Conservation (phyloP, 2,329 filamentous ascomycete genomes). For the Ophiocordyceps camponoti-floridani region DNA sequence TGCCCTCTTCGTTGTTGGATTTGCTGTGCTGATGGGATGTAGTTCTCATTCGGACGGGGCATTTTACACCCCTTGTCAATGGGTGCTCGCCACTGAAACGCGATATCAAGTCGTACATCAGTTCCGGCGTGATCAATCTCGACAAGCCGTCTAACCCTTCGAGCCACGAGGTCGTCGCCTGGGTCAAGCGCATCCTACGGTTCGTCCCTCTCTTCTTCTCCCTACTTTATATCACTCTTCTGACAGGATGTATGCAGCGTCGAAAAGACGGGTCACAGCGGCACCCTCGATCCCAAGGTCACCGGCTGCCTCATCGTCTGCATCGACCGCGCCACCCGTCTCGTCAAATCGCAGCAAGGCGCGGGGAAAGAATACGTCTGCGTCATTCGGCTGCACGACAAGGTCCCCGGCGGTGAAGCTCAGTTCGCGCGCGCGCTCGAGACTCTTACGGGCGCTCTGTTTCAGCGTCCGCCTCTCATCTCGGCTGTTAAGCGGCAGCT, state of each 20-base stretch:
- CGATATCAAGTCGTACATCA: conserved; percentile 93
- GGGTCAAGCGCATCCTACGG: conserved; percentile 95
- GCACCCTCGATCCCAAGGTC: conserved; percentile 95
- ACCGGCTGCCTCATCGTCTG: conserved; percentile 90
- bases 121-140: conserved; percentile 94
- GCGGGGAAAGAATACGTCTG: conserved; percentile 98
- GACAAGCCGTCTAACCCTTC: conserved; percentile 78
- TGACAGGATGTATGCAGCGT: conserved; percentile 10
- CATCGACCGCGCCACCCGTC: conserved; percentile 88
- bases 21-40: background rate
- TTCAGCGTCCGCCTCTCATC: conserved; percentile 82
- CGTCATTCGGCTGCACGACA: conserved; percentile 89
- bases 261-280: conserved; percentile 96
- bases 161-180: conserved; percentile 96
- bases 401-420: conserved; percentile 78
- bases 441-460: conserved; percentile 88
- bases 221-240: background rate
- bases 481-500: conserved; percentile 98
- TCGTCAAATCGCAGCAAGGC: conserved; percentile 97
- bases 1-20: conserved; percentile 6
- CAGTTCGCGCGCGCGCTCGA: conserved; percentile 89
- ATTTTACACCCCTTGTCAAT: conserved; percentile 92
- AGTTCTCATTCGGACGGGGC: conserved; percentile 86
- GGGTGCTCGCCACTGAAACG: conserved; percentile 83
- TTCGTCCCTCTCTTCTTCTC: conserved; percentile 20